Base-by-base conservation (phyloP, 2,329 filamentous ascomycete genomes). In the Clonostachys rosea region DNA sequence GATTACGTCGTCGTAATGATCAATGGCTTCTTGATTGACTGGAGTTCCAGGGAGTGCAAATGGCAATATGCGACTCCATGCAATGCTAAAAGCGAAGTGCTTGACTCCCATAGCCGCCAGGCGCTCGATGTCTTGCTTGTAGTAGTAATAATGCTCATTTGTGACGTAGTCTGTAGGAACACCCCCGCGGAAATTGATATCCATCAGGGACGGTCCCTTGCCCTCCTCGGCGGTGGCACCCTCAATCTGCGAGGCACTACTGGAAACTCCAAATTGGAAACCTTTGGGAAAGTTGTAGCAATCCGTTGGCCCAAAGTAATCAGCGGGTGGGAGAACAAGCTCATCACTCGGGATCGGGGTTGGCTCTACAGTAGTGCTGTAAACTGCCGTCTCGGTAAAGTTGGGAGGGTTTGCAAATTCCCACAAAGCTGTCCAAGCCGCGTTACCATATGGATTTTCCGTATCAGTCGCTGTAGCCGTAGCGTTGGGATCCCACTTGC, bases 1-100 rank as follows among this genome's bases (percentile, higher is more conserved):
- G 53, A 79, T 77, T 9, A 79, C 62, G 49, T 79, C 73, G 49
- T 78, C 70, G 52, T 80, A 81, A 54, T 79, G 76, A 9, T 72
- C 65, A 8, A 80, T 64, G 2, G 66, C 76, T 44, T 73, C 61
- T 45, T 73, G 59, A 47, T 80, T 79, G 4, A 80, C 69, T 0
- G 75, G 77, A 0, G 75, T 71, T 0, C 71, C 72, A 1, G 69
- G 69, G 9, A 73, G 51, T 1, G 68, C 70, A 51, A 79, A 80
- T 0, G 77, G 76, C 10, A 80, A 54, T 39, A 80, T 75, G 6
- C 76, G 62, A 2, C 72, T 65, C 75, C 76, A 79, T 0, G 73
- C 60, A 46, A 79, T 75, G 5, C 70, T 74, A 50, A 78, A 79
- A 4, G 73, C 71, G 56, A 76, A 78, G 43, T 76, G 71, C 41